phyloP scores from a whole-genome alignment of 495 filamentous ascomycete genomes.

The Lepraria neglecta region DNA sequence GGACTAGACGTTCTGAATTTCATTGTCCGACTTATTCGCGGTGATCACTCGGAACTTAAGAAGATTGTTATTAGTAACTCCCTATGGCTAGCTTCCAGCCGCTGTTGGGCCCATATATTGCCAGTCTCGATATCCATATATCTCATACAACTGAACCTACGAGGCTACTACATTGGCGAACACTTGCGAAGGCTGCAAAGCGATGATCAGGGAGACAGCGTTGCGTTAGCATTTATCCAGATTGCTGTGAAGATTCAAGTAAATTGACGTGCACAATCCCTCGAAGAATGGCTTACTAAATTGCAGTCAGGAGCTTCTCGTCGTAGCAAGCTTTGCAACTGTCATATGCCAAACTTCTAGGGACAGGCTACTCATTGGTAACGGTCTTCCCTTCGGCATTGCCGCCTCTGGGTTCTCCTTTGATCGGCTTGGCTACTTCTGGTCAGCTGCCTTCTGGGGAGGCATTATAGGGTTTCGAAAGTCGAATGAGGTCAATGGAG shows the following conservation, averaged over 20 bases:
- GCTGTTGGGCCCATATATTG: conserved; percentile 12
- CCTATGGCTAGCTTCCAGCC: background rate
- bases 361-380: background rate
- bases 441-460: conserved; percentile 17
- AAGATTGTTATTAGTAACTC: background rate
- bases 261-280: background rate
- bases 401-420: conserved; percentile 18
- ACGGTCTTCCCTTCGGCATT: conserved; percentile 15
- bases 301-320: conserved; percentile 16
- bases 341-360: background rate
- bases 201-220: background rate
- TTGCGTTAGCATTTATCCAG: conserved; percentile 21
- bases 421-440: conserved; percentile 13
- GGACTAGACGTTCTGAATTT: too few relatives aligned
- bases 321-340: conserved; percentile 9
- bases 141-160: conserved; percentile 10
- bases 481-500: too few relatives aligned
- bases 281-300: background rate
- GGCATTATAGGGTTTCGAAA: background rate
- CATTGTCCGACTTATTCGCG: background rate
- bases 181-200: background rate
- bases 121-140: conserved; percentile 13
- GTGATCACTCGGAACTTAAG: background rate
- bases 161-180: conserved; percentile 17
- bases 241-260: conserved; percentile 19